Base-by-base conservation (phyloP, 163 green algal species). In the Scenedesmus sp. region DNA sequence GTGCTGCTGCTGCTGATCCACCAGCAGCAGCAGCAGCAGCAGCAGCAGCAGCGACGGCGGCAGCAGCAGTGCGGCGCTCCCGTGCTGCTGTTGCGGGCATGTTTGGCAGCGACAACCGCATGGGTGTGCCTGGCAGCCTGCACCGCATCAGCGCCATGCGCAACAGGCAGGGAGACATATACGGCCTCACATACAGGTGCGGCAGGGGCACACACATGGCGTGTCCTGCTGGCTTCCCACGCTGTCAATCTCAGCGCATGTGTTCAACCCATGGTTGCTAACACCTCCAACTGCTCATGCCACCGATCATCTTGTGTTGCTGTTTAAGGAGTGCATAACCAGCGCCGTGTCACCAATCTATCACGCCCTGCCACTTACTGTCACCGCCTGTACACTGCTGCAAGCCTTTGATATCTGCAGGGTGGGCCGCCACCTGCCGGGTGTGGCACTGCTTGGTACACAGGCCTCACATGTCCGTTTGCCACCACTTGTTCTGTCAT, bases 101-200 rank as follows among this genome's bases (percentile, higher is more conserved):
- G 23, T 88, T 88, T 26, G 83, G 83, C 57, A 76, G 56, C 12
- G 83, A 88, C 26, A 23, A 76, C 5, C 18, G 83, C 56, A 88
- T 76, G 83, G 83, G 83, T 4, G 59, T 88, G 46, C 70, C 86
- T 13, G 92, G 97, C 85, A 99, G 96, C 57, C 94, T 99, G 89
- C 98, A 99, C 94, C 96, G 98, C 91, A 98, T 99, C 87, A 96
- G 84, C 88, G 96, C 94, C 90, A 99, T 99, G 60, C 94, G 97
- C 46, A 99, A 99, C 92, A 93, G 97, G 12, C 81, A 91, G 46
- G 97, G 97, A 5, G 62, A 62, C 0, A 93, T 99, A 56, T 94
- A 99, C 12, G 98, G 98, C 5, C 96, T 99, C 56, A 99, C 98
- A 1, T 99, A 96, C 89, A 93, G 98, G 15, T 26, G 74, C 3